These are phyloP conservation scores for Chamaenerion angustifolium DNA, from an alignment of 345 rosid genomes.

Conservation along the genomic window DNA sequence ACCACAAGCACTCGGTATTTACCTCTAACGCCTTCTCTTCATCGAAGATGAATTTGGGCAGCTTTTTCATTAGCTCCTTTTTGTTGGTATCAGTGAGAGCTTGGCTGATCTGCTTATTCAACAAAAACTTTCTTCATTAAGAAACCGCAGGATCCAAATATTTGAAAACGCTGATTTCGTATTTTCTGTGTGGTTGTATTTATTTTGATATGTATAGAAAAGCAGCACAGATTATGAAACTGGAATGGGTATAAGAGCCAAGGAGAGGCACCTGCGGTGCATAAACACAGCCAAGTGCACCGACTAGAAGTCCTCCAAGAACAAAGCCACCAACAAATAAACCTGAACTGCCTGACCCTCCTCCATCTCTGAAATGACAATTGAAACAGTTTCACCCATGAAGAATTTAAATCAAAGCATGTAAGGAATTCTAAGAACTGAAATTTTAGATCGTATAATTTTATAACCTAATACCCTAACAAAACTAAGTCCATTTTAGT, in stretches of 20 bases:
- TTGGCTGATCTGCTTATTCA: conserved; percentile 51
- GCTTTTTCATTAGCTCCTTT: conserved; percentile 81
- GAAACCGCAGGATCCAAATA: no score
- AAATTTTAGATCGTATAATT: no score
- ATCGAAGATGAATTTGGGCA: conserved; percentile 94
- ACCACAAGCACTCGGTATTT: conserved; percentile 7
- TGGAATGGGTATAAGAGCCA: neutral
- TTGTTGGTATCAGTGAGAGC: conserved; percentile 66
- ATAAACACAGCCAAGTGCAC: conserved; percentile 87
- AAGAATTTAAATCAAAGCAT: neutral
- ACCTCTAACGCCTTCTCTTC: conserved; percentile 94
- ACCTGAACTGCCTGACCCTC: conserved; percentile 38
- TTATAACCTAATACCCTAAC: no score
- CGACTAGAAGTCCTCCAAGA: conserved; percentile 76
- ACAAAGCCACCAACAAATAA: conserved; percentile 84
- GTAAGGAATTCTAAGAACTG: neutral
- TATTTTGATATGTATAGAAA: no score
- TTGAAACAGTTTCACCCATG: neutral
- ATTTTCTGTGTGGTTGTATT: no score
- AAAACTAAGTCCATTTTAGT: no score
- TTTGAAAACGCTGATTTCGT: no score
- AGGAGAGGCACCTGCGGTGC: conserved; percentile 67
- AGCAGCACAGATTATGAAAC: neutral
- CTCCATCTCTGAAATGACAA: conserved; percentile 43
- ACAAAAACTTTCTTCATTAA: neutral